Conservation (phyloP, 495 filamentous ascomycete species). For the Neurospora intermedia region DNA sequence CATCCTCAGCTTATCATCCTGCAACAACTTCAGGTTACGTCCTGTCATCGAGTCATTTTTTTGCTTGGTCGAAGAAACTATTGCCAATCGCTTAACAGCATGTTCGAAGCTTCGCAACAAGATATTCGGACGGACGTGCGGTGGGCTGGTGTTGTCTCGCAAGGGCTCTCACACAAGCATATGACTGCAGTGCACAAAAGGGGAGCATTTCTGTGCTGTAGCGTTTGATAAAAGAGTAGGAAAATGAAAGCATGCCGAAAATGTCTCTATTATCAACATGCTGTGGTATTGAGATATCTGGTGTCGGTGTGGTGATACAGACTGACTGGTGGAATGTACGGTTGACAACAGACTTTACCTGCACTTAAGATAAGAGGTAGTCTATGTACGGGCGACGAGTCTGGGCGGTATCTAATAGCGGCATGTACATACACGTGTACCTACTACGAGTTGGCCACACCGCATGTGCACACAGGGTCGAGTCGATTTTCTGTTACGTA, state of each 20-base stretch:
- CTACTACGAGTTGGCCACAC: not conserved
- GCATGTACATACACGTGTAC: not conserved
- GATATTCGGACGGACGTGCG: not conserved
- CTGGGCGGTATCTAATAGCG: not conserved
- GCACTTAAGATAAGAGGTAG: not conserved
- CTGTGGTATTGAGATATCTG: not conserved
- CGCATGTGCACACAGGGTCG: not conserved
- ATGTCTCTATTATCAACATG: not conserved
- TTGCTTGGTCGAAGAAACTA: not conserved
- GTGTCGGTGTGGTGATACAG: not conserved
- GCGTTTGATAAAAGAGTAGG: not conserved
- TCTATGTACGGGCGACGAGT: not conserved
- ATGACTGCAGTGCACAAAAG: not conserved
- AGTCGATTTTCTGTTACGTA: not conserved
- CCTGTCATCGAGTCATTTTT: not conserved
- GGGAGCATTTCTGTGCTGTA: not conserved
- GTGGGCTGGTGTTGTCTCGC: not conserved
- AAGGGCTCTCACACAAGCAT: not conserved
- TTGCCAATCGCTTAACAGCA: not conserved
- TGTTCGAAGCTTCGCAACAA: not conserved
- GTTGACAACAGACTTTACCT: not conserved
- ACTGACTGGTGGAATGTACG: not conserved
- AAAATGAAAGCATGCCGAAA: not conserved
- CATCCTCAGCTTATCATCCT: not conserved
- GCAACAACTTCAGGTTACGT: not conserved